These are phyloP conservation scores for Maudiozyma pseudohumilis DNA, from an alignment of 805 yeast species.

Conservation along the genomic window DNA sequence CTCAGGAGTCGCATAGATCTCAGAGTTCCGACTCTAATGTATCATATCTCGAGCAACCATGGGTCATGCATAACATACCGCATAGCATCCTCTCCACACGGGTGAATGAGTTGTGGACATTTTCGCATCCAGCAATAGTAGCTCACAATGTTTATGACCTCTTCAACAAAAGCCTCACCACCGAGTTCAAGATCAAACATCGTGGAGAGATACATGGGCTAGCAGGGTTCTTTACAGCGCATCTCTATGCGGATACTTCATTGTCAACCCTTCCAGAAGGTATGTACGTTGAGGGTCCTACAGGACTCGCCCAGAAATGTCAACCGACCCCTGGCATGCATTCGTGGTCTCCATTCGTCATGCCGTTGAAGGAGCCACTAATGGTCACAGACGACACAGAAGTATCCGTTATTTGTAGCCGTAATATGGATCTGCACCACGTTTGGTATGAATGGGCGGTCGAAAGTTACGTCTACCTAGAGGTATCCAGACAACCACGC, in stretches of 20 bases:
- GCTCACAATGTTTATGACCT: conserved; percentile 2
- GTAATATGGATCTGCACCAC: conserved; percentile 31
- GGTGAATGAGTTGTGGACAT: conserved; percentile 50
- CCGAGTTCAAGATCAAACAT: conserved; percentile 36
- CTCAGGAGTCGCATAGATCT: not conserved
- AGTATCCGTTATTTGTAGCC: conserved; percentile 40
- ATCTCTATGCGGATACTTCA: conserved; percentile 47
- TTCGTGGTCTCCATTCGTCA: conserved; percentile 63
- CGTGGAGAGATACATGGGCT: conserved; percentile 61
- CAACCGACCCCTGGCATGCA: conserved; percentile 35
- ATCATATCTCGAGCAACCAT: conserved; percentile 32
- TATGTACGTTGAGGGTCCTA: not conserved
- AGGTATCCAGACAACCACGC: conserved; percentile 18
- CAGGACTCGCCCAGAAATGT: conserved; percentile 3
- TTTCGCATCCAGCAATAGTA: conserved; percentile 38
- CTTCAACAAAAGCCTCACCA: conserved; percentile 20
- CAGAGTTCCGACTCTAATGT: conserved; percentile 14
- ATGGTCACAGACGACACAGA: conserved; percentile 45
- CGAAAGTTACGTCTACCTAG: conserved; percentile 40
- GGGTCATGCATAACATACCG: conserved; percentile 35
- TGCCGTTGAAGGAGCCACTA: conserved; percentile 50
- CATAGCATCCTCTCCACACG: conserved; percentile 38
- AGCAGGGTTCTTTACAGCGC: conserved; percentile 65
- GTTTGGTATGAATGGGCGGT: conserved; percentile 66
- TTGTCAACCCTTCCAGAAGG: conserved; percentile 25